phyloP scores from a whole-genome alignment of 495 filamentous ascomycete species.

The Aspergillus kassunensis region DNA sequence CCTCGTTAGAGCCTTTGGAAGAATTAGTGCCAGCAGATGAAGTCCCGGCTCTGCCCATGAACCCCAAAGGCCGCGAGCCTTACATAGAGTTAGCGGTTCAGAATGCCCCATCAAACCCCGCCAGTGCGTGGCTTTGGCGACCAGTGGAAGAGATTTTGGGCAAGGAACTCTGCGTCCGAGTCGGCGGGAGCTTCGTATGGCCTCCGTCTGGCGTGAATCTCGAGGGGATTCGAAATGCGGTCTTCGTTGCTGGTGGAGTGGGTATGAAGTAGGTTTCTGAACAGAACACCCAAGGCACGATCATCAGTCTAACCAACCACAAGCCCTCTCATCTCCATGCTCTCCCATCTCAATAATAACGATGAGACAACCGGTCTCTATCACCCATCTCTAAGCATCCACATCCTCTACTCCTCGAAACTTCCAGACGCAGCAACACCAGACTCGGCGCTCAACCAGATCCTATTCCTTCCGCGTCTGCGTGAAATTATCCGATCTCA shows the following conservation, averaged over 20 bases:
- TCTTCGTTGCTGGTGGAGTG: slow-evolving; percentile 79
- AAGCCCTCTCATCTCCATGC: slow-evolving; percentile 58
- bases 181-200: slow-evolving; percentile 79
- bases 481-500: slow-evolving; percentile 37
- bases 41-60: slow-evolving; percentile 15
- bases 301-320: neutral
- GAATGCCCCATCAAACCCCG: slow-evolving; percentile 58
- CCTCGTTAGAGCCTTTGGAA: slow-evolving; percentile 19
- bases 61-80: slow-evolving; percentile 28
- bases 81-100: slow-evolving; percentile 76
- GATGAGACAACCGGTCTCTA: slow-evolving; percentile 12
- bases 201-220: slow-evolving; percentile 51
- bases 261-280: slow-evolving; percentile 61
- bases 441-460: slow-evolving; percentile 52
- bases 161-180: slow-evolving; percentile 57
- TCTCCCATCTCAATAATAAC: slow-evolving; percentile 42
- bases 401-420: slow-evolving; percentile 44
- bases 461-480: slow-evolving; percentile 56
- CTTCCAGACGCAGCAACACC: slow-evolving; percentile 28
- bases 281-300: neutral
- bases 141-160: slow-evolving; percentile 50
- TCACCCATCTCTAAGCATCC: slow-evolving; percentile 25
- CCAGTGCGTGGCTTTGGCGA: slow-evolving; percentile 75
- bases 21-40: slow-evolving; percentile 21
- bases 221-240: slow-evolving; percentile 46